phyloP scores from a whole-genome alignment of 352 stramenopile genomes.

The Globisporangium mamillatum region DNA sequence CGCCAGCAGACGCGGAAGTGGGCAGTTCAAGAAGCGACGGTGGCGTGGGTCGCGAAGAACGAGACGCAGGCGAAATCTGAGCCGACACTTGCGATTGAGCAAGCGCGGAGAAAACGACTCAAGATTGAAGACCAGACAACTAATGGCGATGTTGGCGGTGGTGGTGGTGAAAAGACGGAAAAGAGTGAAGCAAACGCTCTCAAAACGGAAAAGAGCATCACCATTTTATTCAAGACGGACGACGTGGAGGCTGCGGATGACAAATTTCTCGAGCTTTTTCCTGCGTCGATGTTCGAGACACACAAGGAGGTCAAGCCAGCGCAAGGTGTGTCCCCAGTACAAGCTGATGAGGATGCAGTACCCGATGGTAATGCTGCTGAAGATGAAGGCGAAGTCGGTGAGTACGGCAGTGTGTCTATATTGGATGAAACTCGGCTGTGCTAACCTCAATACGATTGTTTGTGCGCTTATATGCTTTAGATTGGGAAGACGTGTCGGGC shows the following conservation, averaged over 20 bases:
- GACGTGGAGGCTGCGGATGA: conserved; percentile 25
- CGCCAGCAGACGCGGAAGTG: conserved; percentile 24
- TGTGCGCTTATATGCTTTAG: conserved; percentile 11
- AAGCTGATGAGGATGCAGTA: not conserved
- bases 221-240: conserved; percentile 46
- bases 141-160: not conserved
- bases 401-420: conserved; percentile 21
- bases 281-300: conserved; percentile 25
- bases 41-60: conserved; percentile 38
- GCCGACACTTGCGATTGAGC: conserved; percentile 45
- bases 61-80: conserved; percentile 40
- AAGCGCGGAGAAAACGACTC: conserved; percentile 27
- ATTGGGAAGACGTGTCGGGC: conserved; percentile 30
- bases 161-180: not conserved
- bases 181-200: not conserved
- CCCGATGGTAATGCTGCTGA: conserved; percentile 16
- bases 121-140: conserved; percentile 9
- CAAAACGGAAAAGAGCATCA: conserved; percentile 23
- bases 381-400: conserved; percentile 42
- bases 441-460: not conserved
- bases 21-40: conserved; percentile 28
- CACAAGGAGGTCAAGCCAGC: not conserved
- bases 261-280: conserved; percentile 36
- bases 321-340: not conserved
- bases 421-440: not conserved